Conservation (phyloP, 2,329 filamentous ascomycete species). For the Penicillium glabrum region DNA sequence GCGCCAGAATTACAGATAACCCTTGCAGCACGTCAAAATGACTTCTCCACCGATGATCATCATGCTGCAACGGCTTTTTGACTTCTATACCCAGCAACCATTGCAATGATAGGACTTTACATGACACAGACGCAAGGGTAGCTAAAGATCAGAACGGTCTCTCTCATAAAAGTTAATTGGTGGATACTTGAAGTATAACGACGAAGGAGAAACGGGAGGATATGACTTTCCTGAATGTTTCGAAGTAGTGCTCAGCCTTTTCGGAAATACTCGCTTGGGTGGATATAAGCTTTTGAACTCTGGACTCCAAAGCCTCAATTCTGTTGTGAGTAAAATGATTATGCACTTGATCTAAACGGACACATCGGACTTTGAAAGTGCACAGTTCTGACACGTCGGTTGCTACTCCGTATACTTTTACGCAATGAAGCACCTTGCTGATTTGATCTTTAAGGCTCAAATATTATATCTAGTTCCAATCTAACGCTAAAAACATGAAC, state of each 20-base stretch:
- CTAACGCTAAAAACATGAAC: no score
- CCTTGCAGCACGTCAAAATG: slow-evolving; percentile 30
- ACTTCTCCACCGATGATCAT: slow-evolving; percentile 33
- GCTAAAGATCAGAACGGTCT: slow-evolving; percentile 38
- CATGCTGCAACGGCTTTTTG: slow-evolving; percentile 28
- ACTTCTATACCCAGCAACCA: slow-evolving; percentile 30
- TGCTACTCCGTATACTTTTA: no score
- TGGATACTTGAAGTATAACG: slow-evolving; percentile 28
- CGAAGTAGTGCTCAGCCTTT: slow-evolving; percentile 5
- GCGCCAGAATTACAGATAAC: neutral
- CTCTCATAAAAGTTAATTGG: slow-evolving; percentile 25
- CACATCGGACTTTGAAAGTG: slow-evolving; percentile 24
- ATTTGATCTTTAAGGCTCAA: no score
- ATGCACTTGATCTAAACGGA: neutral
- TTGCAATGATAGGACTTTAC: slow-evolving; percentile 32
- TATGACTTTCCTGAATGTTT: no score
- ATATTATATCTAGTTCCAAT: neutral
- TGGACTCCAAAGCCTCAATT: slow-evolving; percentile 38
- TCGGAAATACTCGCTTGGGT: slow-evolving; percentile 11
- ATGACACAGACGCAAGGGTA: slow-evolving; percentile 33
- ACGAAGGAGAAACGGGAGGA: slow-evolving; percentile 32
- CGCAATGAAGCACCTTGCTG: no score
- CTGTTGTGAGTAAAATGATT: slow-evolving; percentile 16
- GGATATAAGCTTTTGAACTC: slow-evolving; percentile 8
- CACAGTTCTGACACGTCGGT: slow-evolving; percentile 15